These are phyloP conservation scores for Trichoderma orchidacearum DNA, from an alignment of 495 filamentous ascomycete species.

Conservation along the genomic window DNA sequence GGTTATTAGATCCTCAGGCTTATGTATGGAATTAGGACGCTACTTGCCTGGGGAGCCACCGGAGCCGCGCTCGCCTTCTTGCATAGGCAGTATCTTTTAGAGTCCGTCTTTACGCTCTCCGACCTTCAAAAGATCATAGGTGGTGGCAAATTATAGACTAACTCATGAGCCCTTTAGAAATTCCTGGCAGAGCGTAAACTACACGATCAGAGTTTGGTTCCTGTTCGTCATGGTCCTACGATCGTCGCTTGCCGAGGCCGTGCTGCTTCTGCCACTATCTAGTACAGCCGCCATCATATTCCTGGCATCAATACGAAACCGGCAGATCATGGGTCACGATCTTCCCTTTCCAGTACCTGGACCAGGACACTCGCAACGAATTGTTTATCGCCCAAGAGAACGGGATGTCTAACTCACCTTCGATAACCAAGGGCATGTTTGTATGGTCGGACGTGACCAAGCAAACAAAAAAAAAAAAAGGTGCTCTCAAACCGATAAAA, in stretches of 20 bases:
- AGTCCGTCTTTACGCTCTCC: background rate
- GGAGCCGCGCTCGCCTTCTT: background rate
- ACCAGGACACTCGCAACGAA: background rate
- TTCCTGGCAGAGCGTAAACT: background rate
- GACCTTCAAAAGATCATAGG: background rate
- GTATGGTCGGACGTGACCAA: no score
- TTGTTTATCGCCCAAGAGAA: no score
- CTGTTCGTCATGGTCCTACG: background rate
- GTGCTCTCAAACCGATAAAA: no score
- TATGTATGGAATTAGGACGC: background rate
- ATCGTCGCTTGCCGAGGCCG: background rate
- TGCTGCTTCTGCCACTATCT: background rate
- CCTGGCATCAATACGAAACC: background rate
- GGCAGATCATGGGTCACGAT: background rate
- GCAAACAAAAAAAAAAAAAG: no score
- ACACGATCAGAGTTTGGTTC: background rate
- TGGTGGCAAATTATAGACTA: background rate
- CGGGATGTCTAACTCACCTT: no score
- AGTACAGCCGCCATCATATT: background rate
- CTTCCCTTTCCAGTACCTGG: background rate
- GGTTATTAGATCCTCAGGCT: background rate
- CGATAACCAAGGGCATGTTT: no score
- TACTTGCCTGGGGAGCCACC: background rate
- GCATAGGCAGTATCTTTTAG: background rate
- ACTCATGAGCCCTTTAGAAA: background rate